Percentiles rank a stretch among this genome's conserved stretches.
Conservation (phyloP, 441 rosid genomes). For the Erodium texanum region DNA sequence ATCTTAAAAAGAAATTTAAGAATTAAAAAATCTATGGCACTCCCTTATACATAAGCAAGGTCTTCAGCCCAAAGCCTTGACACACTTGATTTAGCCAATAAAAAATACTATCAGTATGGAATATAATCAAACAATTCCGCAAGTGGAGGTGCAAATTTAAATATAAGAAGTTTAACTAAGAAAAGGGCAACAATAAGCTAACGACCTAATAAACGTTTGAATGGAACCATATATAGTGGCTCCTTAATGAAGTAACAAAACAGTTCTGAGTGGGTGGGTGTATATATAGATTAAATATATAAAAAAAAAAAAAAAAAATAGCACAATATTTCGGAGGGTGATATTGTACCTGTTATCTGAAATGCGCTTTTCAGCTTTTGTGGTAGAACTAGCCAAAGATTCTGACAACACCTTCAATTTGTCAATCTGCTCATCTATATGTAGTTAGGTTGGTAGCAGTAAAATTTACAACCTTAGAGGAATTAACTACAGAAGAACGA, state of each 20-base stretch:
- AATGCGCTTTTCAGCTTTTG: conserved; percentile 91
- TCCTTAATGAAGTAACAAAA: not conserved
- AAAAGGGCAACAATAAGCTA: not conserved
- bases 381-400: conserved; percentile 69
- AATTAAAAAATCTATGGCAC: no score
- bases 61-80: no score
- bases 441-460: conserved; percentile 4
- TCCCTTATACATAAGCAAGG: no score
- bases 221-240: not conserved
- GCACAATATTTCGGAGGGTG: conserved; percentile 7
- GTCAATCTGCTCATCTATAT: conserved; percentile 71
- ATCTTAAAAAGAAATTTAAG: no score
- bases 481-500: not conserved
- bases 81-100: no score
- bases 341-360: conserved; percentile 63
- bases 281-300: no score
- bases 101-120: not conserved
- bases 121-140: not conserved
- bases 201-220: not conserved
- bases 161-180: not conserved
- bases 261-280: no score
- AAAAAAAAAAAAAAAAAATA: not conserved
- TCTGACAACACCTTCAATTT: conserved; percentile 89
- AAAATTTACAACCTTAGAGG: not conserved
- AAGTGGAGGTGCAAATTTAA: not conserved